Conservation (phyloP, 495 filamentous ascomycete genomes). For the Aspergillus avenaceus region DNA sequence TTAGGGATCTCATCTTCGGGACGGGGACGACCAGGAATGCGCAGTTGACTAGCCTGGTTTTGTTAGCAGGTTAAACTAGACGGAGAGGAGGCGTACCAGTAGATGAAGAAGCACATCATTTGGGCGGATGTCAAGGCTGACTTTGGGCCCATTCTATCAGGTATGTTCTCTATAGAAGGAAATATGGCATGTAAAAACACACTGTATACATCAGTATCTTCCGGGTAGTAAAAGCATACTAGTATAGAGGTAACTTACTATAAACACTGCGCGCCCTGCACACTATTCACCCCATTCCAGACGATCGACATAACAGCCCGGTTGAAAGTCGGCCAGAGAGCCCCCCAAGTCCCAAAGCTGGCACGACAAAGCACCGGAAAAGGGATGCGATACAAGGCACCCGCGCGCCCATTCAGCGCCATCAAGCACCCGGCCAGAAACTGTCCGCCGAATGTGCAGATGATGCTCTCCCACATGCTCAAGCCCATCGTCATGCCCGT, state of each 20-base stretch:
- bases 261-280: slow-evolving; percentile 35
- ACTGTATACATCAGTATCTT: too few relatives aligned
- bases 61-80: too few relatives aligned
- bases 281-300: slow-evolving; percentile 35
- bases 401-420: slow-evolving; percentile 33
- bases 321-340: slow-evolving; percentile 36
- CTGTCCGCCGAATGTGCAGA: slow-evolving; percentile 28
- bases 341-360: slow-evolving; percentile 32
- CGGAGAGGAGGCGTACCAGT: slow-evolving; percentile 28
- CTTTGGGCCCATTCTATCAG: slow-evolving; percentile 31
- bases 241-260: too few relatives aligned
- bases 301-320: slow-evolving; percentile 36
- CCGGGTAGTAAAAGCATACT: too few relatives aligned
- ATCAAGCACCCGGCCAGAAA: slow-evolving; percentile 29
- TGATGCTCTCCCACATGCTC: slow-evolving; percentile 36
- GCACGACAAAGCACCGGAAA: slow-evolving; percentile 34
- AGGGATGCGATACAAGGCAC: slow-evolving; percentile 35
- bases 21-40: slow-evolving; percentile 33
- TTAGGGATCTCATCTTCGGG: slow-evolving; percentile 31
- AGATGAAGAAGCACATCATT: slow-evolving; percentile 35
- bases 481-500: slow-evolving; percentile 31
- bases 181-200: slow-evolving; percentile 35
- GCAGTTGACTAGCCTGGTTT: slow-evolving; percentile 23
- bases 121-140: slow-evolving; percentile 30
- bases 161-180: slow-evolving; percentile 29